Base-by-base conservation (phyloP, 2,329 filamentous ascomycete species). In the Phialophora tarda region DNA sequence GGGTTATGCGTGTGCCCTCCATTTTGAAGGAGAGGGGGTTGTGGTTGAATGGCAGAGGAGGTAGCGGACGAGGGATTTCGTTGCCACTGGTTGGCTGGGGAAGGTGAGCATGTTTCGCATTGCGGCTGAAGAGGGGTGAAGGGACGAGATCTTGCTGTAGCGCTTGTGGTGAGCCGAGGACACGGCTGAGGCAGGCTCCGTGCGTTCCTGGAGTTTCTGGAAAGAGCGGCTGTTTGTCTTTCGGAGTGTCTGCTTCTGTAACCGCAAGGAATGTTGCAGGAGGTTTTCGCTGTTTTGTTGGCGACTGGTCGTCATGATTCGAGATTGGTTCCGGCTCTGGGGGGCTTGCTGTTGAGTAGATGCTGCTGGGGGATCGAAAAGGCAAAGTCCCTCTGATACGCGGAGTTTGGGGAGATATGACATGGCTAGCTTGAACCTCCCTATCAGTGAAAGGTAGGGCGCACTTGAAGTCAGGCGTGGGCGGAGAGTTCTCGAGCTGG, bases 61-160 rank as follows among this genome's bases (percentile, higher is more conserved):
- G 71, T 1, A 72, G 51, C 12, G 69, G 65, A 23, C 67, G 65
- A 32, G 26, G 23, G 14, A 28, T 55, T 1, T 23, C 12, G 21
- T 58, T 30, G 38, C n/a, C 41, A 41, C 28, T 11, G 11, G 61
- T n/a, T 23, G 61, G n/a, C 4, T 38, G 24, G 6, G 28, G 21
- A 21, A 53, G 24, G 2, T 23, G 44, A 12, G 60, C 56, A 23
- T 26, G 14, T 59, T 71, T 69, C 26, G 57, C 26, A 12, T 58
- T 58, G 30, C 69, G 64, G 62, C 69, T 71, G 65, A 73, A 73
- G 3, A 73, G 60, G 26, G 71, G 71, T 38, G 69, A 69, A 23
- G 71, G 70, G 11, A 72, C 63, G 4, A 73, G 67, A n/a, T 72
- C 65, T n/a, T 70, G 66, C 14, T 67, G 62, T 3, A 73, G 59